Conservation (phyloP, 2,329 filamentous ascomycete species). For the Pyrenophora seminiperda region DNA sequence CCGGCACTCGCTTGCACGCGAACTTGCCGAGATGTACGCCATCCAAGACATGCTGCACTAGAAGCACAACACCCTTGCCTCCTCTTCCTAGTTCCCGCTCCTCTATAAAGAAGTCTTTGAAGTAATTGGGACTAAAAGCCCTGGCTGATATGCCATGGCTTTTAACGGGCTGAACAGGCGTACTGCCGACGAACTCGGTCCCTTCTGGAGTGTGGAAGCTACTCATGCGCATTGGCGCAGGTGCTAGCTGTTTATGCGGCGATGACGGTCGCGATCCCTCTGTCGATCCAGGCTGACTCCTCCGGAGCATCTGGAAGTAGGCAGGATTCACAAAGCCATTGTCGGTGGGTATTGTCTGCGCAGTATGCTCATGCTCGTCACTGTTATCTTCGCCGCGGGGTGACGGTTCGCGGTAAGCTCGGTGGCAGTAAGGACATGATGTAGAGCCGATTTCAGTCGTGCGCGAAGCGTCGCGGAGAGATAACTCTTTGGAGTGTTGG, state of each 20-base stretch:
- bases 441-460: constrained; percentile 61
- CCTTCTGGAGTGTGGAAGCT: constrained; percentile 53
- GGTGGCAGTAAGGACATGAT: constrained; percentile 90
- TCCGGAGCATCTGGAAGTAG: constrained; percentile 91
- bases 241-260: constrained; percentile 53
- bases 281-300: constrained; percentile 60
- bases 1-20: constrained; percentile 95
- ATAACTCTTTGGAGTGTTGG: constrained; percentile 80
- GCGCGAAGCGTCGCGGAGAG: constrained; percentile 69
- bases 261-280: constrained; percentile 55
- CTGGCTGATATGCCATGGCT: constrained; percentile 77
- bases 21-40: constrained; percentile 87
- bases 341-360: constrained; percentile 41
- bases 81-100: constrained; percentile 85
- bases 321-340: constrained; percentile 84
- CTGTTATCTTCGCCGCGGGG: constrained; percentile 39
- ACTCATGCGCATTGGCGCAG: constrained; percentile 34
- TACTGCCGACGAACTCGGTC: constrained; percentile 55
- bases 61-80: constrained; percentile 89
- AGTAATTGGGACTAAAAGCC: constrained; percentile 91
- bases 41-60: constrained; percentile 93
- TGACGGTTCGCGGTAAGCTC: constrained; percentile 62
- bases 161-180: constrained; percentile 46
- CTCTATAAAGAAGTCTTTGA: constrained; percentile 89
- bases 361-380: constrained; percentile 42